Base-by-base conservation (phyloP, 2,329 filamentous ascomycete genomes). In the Conoideocrella luteorostrata region DNA sequence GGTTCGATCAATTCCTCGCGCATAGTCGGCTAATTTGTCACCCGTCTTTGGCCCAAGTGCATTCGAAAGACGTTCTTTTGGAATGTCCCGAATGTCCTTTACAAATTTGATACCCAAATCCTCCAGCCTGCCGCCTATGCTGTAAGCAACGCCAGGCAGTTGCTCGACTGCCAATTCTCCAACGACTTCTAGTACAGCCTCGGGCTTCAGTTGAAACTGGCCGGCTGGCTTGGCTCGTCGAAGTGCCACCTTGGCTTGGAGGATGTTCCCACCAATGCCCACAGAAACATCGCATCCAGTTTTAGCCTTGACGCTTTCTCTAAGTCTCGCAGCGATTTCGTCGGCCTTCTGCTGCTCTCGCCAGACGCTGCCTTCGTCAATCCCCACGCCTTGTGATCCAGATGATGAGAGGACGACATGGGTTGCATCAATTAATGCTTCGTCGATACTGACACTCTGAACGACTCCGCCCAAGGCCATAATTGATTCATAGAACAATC, bases 391-490 rank as follows among this genome's bases (percentile, higher is more conserved):
- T 53, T 85, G 77, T 2, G 84, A 86, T 3, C 79, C 81, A 10
- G 78, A 75, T 12, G 74, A 75, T 11, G 74, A 68, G 35, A 88
- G 67, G 47, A 93, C 86, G 4, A 86, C 65, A 4, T 70, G 69
- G 3, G 87, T 93, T 26, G 90, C 76, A 62, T 98, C 93, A 13
- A 98, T 68, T 7, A 98, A 74, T 1, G 89, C 93, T 64, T 98
- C 94, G 52, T 98, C 94, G 36, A 98, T 86, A 57, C 93, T 97
- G 41, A 98, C 91, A 56, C 93, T 97, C 60, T 98, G 93, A 0
- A 97, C 88, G 15, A 88, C 66, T 2, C 89, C 91, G 15, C 85
- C 88, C 7, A 89, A 72, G 5, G 80, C 77, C 26, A 97, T 66
- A 10, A 98, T 87, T 2, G 83, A 80, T 48, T 88, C 82, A 55